Percentiles rank a stretch among this genome's conserved stretches.
These are phyloP conservation scores for Pestalotiopsis sp. DNA, from an alignment of 2,329 filamentous ascomycete genomes.

Conservation along the genomic window DNA sequence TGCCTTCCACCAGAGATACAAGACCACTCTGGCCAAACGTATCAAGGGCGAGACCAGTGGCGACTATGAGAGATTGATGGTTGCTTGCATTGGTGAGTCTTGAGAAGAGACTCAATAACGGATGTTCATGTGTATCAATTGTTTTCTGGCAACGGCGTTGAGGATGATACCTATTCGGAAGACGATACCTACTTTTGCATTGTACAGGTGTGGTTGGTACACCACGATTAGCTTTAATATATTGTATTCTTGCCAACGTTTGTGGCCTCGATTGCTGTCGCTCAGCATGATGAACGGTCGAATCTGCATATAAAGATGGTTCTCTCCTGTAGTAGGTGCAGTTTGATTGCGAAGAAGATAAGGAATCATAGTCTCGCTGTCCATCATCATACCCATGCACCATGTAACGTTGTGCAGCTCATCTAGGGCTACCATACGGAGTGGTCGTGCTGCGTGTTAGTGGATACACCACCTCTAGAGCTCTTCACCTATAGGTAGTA, in stretches of 20 bases:
- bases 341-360: neutral
- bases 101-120: conserved; percentile 16
- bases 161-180: neutral
- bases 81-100: conserved; percentile 62
- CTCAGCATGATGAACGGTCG: neutral
- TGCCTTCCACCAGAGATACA: conserved; percentile 73
- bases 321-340: too few species aligned
- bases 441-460: neutral
- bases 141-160: conserved; percentile 4
- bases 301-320: too few species aligned
- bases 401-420: neutral
- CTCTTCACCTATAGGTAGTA: too few species aligned
- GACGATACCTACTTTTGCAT: neutral
- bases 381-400: neutral
- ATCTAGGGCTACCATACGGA: neutral
- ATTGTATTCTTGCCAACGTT: neutral
- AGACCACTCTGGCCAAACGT: conserved; percentile 64
- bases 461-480: neutral
- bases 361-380: neutral
- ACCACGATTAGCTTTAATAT: neutral
- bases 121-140: neutral
- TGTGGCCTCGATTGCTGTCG: neutral
- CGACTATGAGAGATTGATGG: conserved; percentile 75
- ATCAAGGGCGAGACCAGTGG: conserved; percentile 84
- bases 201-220: neutral